Percentiles rank a stretch among this genome's conserved stretches.
These are phyloP conservation scores for Cladorrhinum sp. DNA, from an alignment of 2,329 filamentous ascomycete species.

Conservation along the genomic window DNA sequence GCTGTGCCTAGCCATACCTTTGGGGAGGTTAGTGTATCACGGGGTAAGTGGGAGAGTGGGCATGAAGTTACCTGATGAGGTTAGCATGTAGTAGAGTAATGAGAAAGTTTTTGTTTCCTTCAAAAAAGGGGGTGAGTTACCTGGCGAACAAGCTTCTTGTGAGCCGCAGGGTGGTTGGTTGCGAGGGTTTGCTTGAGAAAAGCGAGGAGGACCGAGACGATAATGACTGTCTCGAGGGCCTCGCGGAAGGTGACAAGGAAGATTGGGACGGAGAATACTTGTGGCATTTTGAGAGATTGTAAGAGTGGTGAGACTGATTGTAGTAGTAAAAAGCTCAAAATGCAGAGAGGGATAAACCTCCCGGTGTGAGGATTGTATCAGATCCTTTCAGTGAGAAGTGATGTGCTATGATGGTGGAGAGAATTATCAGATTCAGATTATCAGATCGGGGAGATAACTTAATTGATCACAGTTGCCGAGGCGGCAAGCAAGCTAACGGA, in stretches of 20 bases:
- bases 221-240: slow-evolving; percentile 76
- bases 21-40: slow-evolving; percentile 6
- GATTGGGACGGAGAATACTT: slow-evolving; percentile 74
- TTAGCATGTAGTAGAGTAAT: too few species aligned
- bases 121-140: too few species aligned
- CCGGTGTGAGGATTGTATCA: neutral
- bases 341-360: neutral
- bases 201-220: slow-evolving; percentile 81
- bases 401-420: neutral
- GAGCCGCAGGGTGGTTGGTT: slow-evolving; percentile 49
- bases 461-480: neutral
- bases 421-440: neutral
- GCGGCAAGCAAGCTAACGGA: neutral
- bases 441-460: slow-evolving; percentile 3
- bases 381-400: neutral
- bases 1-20: slow-evolving; percentile 66
- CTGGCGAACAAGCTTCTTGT: slow-evolving; percentile 67
- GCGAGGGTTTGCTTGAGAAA: slow-evolving; percentile 78
- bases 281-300: slow-evolving; percentile 47
- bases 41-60: neutral
- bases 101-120: too few species aligned
- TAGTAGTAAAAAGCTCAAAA: neutral
- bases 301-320: neutral
- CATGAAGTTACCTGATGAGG: too few species aligned
- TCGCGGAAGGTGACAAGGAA: slow-evolving; percentile 93